Evolutionary conservation across 345 rosid genomes (phyloP), one percentile per base, ranked within the genome.

Genomic region (Heritiera fomes): DNA sequence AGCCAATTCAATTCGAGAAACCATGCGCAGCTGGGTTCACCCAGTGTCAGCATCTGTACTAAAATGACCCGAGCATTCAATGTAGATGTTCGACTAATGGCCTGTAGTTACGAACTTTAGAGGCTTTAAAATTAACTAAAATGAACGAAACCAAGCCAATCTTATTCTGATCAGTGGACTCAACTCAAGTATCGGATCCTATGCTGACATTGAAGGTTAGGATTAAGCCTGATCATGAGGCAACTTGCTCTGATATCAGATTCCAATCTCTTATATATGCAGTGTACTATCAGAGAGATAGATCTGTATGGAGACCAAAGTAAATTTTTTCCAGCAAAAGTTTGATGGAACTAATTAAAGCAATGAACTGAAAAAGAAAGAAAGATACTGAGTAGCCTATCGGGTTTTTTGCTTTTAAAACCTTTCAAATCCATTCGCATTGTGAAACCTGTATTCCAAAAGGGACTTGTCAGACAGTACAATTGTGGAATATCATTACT

Each of bases 11-110:
- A 70, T 47, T 67, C 52, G 32, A 70, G 74, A 47, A 64, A 34
- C 9, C 34, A 28, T 45, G 43, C 1, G 9, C 78, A 46, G 56
- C 23, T 46, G 65, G 77, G n/a, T 74, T 50, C 58, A 49, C 11
- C 14, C 52, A n/a, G n/a, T 71, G 61, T 71, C 61, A 71, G 75
- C 28, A 52, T 71, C 62, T 52, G 75, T 18, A 52, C 75, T 34
- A 17, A 8, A 62, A 71, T 30, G 75, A 15, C 75, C 61, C 46
- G 34, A 15, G 62, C 75, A 52, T 71, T 64, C 46, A 64, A 34
- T 64, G 20, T 34, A 8, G 8, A 18, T n/a, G 41, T 12, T 49
- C 28, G 18, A 20, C 75, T 38, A 52, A 4, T 8, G 32, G 9
- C 30, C 17, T 50, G 8, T 32, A 13, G 41, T 28, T 32, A 17